A percentile compares a stretch with the other conserved stretches of the same genome.
Evolutionary conservation across 139 green algal species (phyloP).

Genomic region (Chlorella vulgaris): DNA sequence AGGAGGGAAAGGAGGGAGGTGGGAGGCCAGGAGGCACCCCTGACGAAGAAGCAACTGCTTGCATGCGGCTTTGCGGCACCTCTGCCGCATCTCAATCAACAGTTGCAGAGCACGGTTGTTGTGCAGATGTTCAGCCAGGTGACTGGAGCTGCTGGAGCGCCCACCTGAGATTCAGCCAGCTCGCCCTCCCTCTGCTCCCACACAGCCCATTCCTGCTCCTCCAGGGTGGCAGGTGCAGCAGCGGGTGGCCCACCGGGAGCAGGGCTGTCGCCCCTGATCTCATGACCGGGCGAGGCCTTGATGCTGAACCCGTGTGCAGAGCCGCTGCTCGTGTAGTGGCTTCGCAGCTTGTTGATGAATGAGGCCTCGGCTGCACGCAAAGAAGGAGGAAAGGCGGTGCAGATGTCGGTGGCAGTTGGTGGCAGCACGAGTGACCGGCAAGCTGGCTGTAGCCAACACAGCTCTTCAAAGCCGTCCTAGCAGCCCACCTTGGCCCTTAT

Average conservation of each 20-base stretch:
- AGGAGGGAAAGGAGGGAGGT: neutral
- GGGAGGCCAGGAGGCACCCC: neutral
- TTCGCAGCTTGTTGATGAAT: slow-evolving; percentile 7
- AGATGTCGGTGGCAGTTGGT: no score
- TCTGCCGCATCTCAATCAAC: no score
- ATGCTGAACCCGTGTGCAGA: neutral
- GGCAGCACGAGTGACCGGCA: no score
- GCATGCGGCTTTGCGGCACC: no score
- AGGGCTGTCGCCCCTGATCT: neutral
- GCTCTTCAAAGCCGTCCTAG: no score
- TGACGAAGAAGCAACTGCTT: no score
- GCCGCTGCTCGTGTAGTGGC: slow-evolving; percentile 16
- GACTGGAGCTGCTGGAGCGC: neutral
- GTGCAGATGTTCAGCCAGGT: no score
- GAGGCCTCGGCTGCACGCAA: slow-evolving; percentile 19
- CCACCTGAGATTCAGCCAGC: slow-evolving; percentile 23
- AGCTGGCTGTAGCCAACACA: no score
- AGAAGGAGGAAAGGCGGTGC: neutral
- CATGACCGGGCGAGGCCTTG: neutral
- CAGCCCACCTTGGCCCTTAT: slow-evolving; percentile 7
- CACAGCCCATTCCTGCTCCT: slow-evolving; percentile 7
- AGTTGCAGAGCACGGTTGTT: no score
- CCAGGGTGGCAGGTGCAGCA: neutral
- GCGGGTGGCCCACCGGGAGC: neutral
- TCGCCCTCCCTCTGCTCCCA: slow-evolving; percentile 30